Evolutionary conservation across 2,329 filamentous ascomycete species (phyloP).

Genomic region (Diaporthe citri): DNA sequence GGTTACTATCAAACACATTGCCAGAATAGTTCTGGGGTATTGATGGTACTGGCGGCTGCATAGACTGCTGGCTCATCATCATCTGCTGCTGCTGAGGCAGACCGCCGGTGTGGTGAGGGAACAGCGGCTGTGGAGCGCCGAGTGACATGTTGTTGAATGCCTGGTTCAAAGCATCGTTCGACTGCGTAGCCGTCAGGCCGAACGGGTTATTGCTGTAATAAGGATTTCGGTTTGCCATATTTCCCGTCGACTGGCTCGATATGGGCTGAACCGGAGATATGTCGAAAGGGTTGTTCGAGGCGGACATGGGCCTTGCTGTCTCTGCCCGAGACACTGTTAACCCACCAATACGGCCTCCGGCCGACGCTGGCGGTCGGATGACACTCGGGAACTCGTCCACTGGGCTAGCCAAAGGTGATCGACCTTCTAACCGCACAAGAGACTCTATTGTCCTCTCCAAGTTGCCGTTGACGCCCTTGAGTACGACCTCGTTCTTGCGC

Average conservation of each 20-base stretch:
- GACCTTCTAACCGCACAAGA: slow-evolving; percentile 81
- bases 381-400: slow-evolving; percentile 37
- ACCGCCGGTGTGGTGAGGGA: slow-evolving; percentile 82
- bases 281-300: slow-evolving; percentile 78
- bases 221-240: slow-evolving; percentile 68
- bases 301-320: slow-evolving; percentile 40
- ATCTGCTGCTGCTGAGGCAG: slow-evolving; percentile 58
- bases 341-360: slow-evolving; percentile 43
- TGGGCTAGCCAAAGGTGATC: slow-evolving; percentile 47
- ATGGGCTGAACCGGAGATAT: slow-evolving; percentile 68
- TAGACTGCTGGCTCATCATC: slow-evolving; percentile 57
- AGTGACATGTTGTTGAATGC: slow-evolving; percentile 83
- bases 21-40: slow-evolving; percentile 56
- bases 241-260: slow-evolving; percentile 75
- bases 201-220: slow-evolving; percentile 77
- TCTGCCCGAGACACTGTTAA: slow-evolving; percentile 43
- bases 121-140: slow-evolving; percentile 67
- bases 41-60: slow-evolving; percentile 58
- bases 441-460: slow-evolving; percentile 89
- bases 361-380: slow-evolving; percentile 57
- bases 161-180: slow-evolving; percentile 66
- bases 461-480: slow-evolving; percentile 87
- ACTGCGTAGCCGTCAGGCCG: slow-evolving; percentile 61
- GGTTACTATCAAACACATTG: slow-evolving; percentile 56
- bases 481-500: slow-evolving; percentile 81